Conservation (phyloP, 345 rosid species). For the Syzygium oleosum region DNA sequence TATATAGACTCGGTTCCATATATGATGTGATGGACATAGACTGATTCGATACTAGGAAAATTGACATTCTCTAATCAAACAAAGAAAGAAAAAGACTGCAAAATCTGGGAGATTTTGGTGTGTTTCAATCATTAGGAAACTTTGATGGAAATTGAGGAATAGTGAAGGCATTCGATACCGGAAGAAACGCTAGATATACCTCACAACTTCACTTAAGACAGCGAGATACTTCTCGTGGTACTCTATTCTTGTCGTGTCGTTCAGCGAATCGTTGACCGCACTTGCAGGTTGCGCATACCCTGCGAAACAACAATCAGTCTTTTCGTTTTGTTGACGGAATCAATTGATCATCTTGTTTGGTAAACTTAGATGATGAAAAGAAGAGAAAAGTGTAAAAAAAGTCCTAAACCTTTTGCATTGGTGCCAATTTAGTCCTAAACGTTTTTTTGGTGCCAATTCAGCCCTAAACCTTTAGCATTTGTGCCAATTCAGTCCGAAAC, state of each 20-base stretch:
- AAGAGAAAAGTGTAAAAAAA: too few relatives aligned
- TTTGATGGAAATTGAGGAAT: background rate
- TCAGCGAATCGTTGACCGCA: background rate
- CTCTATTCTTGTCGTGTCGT: constrained; percentile 10
- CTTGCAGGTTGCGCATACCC: constrained; percentile 4
- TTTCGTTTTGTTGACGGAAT: background rate
- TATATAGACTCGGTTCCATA: background rate
- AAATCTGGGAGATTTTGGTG: background rate
- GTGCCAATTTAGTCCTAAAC: too few relatives aligned
- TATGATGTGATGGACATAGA: background rate
- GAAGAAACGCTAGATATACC: constrained; percentile 1
- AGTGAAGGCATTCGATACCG: background rate
- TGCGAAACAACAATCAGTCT: background rate
- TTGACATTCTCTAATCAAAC: background rate
- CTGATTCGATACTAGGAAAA: background rate
- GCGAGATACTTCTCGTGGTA: constrained; percentile 11
- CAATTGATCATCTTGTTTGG: background rate
- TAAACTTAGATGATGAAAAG: background rate
- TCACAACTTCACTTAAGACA: constrained; percentile 5
- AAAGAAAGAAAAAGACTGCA: background rate
- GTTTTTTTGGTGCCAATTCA: too few relatives aligned
- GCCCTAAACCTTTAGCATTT: too few relatives aligned
- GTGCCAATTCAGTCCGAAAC: too few relatives aligned
- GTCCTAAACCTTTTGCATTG: too few relatives aligned
- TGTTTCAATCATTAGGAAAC: background rate